phyloP scores from a whole-genome alignment of 805 yeast species.

The Ogataea henricii region DNA sequence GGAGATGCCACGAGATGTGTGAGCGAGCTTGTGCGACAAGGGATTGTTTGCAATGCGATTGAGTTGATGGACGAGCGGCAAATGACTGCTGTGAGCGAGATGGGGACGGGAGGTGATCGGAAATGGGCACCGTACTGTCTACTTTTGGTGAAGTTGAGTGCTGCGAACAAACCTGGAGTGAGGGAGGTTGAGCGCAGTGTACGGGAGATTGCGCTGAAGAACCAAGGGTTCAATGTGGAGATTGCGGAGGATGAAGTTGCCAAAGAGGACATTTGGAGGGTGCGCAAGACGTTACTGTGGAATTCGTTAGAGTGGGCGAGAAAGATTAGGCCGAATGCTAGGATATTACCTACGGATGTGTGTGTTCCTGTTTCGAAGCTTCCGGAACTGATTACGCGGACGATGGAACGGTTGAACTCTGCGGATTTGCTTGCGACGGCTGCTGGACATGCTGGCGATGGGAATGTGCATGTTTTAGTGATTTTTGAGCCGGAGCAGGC shows the following conservation, averaged over 20 bases:
- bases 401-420: conserved; percentile 57
- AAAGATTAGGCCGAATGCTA: conserved; percentile 40
- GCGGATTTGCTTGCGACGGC: conserved; percentile 58
- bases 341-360: conserved; percentile 78
- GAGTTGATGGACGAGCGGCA: conserved; percentile 73
- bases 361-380: conserved; percentile 77
- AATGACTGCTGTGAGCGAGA: conserved; percentile 64
- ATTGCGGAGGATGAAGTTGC: conserved; percentile 66
- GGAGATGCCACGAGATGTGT: conserved; percentile 74
- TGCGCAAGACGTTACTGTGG: conserved; percentile 72
- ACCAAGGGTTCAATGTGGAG: conserved; percentile 58
- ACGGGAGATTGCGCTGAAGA: conserved; percentile 49
- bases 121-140: conserved; percentile 36
- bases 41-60: conserved; percentile 71
- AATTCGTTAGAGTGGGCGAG: conserved; percentile 68
- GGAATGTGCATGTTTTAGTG: conserved; percentile 73
- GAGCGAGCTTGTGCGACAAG: conserved; percentile 58
- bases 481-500: conserved; percentile 56
- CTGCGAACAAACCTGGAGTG: conserved; percentile 38
- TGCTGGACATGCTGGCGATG: conserved; percentile 84
- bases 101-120: conserved; percentile 39
- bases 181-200: conserved; percentile 50
- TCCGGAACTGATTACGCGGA: conserved; percentile 61
- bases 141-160: conserved; percentile 65
- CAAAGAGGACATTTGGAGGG: conserved; percentile 70